These are phyloP conservation scores for Rhodamnia rubescens DNA, from an alignment of 345 rosid genomes.

Conservation along the genomic window DNA sequence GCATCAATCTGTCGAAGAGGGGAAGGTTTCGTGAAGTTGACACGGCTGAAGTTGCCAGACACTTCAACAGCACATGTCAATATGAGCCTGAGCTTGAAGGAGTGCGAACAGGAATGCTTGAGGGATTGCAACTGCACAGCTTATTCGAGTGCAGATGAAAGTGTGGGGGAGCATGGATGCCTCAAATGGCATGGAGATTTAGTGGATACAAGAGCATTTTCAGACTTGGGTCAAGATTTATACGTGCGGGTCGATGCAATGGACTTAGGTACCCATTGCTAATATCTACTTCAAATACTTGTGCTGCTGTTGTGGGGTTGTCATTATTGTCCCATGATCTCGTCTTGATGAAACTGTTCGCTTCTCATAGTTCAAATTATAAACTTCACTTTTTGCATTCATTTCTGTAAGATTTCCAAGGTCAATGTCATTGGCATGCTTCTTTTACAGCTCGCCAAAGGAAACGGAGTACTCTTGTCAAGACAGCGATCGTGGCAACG, in stretches of 20 bases:
- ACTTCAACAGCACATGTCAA: not conserved
- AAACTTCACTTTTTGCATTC: not conserved
- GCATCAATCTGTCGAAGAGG: constrained; percentile 10
- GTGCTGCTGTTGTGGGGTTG: not conserved
- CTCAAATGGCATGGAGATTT: constrained; percentile 15
- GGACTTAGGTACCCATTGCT: constrained; percentile 23
- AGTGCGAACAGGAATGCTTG: constrained; percentile 9
- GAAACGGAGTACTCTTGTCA: not conserved
- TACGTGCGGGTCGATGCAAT: constrained; percentile 30
- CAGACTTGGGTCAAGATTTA: constrained; percentile 33
- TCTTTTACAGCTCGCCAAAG: not conserved
- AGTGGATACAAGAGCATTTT: constrained; percentile 18
- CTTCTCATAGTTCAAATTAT: not conserved
- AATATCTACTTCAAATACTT: not conserved
- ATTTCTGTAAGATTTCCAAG: not conserved
- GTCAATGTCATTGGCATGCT: not conserved
- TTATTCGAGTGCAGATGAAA: constrained; percentile 8
- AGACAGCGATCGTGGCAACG: not conserved
- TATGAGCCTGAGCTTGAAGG: constrained; percentile 1
- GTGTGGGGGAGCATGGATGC: constrained; percentile 7
- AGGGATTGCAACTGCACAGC: constrained; percentile 19
- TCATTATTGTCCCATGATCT: not conserved
- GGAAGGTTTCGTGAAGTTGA: constrained; percentile 35
- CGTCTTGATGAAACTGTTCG: not conserved
- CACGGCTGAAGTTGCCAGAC: not conserved